A percentile compares a stretch with the other conserved stretches of the same genome.
phyloP scores from a whole-genome alignment of 768 basidiomycete genomes.

The Boletus insuetus region DNA sequence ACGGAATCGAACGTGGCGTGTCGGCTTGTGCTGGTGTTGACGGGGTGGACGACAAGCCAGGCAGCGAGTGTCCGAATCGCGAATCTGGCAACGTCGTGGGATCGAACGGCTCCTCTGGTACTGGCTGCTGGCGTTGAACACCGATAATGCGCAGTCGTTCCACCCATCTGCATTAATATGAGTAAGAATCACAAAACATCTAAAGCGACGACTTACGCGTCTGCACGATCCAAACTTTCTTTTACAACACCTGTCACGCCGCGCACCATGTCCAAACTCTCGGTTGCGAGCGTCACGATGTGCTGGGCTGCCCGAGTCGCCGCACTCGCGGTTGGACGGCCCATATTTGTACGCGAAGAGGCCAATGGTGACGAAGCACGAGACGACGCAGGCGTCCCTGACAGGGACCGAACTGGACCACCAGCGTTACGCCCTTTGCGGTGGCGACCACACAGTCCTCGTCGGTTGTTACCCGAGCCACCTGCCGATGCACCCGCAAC shows the following conservation, averaged over 20 bases:
- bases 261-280: slow-evolving; percentile 91
- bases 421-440: slow-evolving; percentile 41
- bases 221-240: slow-evolving; percentile 84
- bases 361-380: slow-evolving; percentile 33
- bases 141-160: slow-evolving; percentile 77
- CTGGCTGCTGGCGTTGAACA: slow-evolving; percentile 53
- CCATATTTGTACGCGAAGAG: slow-evolving; percentile 23
- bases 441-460: slow-evolving; percentile 14
- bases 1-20: slow-evolving; percentile 29
- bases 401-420: slow-evolving; percentile 31
- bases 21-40: slow-evolving; percentile 29
- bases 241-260: slow-evolving; percentile 85
- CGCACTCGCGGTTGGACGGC: slow-evolving; percentile 43
- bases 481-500: slow-evolving; percentile 34
- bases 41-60: slow-evolving; percentile 30
- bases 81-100: slow-evolving; percentile 1
- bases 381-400: slow-evolving; percentile 34
- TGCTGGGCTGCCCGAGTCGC: slow-evolving; percentile 76
- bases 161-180: slow-evolving; percentile 59
- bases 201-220: slow-evolving; percentile 54
- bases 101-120: slow-evolving; percentile 16
- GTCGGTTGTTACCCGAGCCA: slow-evolving; percentile 15
- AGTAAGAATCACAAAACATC: not conserved
- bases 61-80: slow-evolving; percentile 19
- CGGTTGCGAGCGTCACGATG: slow-evolving; percentile 80